Conservation (phyloP, 768 basidiomycete genomes). For the Trametes meyenii region DNA sequence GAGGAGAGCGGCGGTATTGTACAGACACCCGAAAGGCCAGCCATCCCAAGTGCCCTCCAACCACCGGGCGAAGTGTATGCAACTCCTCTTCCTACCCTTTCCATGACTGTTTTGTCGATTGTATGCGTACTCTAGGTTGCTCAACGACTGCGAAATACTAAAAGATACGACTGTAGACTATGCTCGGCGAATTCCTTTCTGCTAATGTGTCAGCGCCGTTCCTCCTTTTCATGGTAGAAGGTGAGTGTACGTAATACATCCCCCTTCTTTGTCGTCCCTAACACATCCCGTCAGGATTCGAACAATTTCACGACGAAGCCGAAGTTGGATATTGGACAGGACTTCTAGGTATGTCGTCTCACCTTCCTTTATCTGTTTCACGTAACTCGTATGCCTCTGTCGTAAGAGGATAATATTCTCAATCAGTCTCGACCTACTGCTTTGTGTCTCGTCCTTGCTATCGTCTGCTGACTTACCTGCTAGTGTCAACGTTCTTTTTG, state of each 20-base stretch:
- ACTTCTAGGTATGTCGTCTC: constrained; percentile 61
- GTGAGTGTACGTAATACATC: constrained; percentile 37
- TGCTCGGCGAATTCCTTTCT: constrained; percentile 93
- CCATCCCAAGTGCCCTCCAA: constrained; percentile 77
- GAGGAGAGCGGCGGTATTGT: constrained; percentile 27
- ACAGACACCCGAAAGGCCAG: constrained; percentile 50
- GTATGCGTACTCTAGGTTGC: constrained; percentile 45
- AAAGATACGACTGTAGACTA: constrained; percentile 53
- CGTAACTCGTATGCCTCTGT: neutral
- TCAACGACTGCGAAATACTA: neutral
- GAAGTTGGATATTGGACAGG: constrained; percentile 91
- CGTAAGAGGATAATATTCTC: neutral
- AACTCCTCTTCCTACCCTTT: constrained; percentile 82
- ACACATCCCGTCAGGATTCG: constrained; percentile 52
- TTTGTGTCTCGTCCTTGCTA: neutral
- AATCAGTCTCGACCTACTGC: neutral
- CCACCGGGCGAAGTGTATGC: constrained; percentile 61
- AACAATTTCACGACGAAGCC: constrained; percentile 73
- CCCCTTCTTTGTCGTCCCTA: neutral
- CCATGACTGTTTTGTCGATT: constrained; percentile 92
- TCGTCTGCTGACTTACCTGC: neutral
- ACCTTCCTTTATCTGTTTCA: neutral
- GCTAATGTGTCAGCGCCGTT: constrained; percentile 94
- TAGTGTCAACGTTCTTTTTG: constrained; percentile 88
- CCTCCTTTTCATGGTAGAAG: constrained; percentile 93